Percentiles rank a stretch among this genome's conserved stretches.
These are phyloP conservation scores for Trichoderma brevicompactum DNA, from an alignment of 2,329 filamentous ascomycete genomes.

Conservation along the genomic window DNA sequence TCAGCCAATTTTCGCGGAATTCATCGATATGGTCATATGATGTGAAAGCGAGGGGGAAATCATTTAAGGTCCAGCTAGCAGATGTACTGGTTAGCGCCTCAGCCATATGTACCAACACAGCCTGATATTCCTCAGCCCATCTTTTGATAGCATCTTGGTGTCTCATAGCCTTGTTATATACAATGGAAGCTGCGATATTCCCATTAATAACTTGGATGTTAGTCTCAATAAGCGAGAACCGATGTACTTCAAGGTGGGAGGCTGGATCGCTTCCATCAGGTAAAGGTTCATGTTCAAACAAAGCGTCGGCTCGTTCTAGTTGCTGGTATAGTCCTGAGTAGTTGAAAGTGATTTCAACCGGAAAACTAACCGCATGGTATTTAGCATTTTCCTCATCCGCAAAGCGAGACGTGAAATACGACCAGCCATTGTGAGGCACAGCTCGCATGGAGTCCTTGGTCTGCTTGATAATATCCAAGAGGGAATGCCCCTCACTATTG, in stretches of 20 bases:
- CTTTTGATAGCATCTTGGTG: not conserved
- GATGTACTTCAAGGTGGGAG: not conserved
- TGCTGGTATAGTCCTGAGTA: conserved; percentile 31
- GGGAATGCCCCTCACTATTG: not conserved
- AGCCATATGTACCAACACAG: conserved; percentile 14
- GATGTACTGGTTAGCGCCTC: not conserved
- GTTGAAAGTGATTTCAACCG: conserved; percentile 40
- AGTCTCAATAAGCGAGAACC: not conserved
- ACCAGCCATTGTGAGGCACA: conserved; percentile 32
- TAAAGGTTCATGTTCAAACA: conserved; percentile 9
- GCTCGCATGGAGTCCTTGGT: conserved; percentile 34
- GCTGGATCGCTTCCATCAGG: not conserved
- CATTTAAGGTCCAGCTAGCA: conserved; percentile 34
- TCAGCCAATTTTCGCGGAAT: too few relatives aligned
- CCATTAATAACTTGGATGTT: not conserved
- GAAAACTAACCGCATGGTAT: conserved; percentile 40
- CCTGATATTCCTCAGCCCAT: conserved; percentile 10
- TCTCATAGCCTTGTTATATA: not conserved
- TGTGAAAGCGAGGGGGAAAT: conserved; percentile 35
- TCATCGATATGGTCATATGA: conserved; percentile 18
- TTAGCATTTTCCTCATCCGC: conserved; percentile 31
- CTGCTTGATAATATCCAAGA: conserved; percentile 29
- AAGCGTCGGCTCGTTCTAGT: conserved; percentile 10
- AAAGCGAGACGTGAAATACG: conserved; percentile 33
- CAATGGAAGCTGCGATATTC: not conserved